phyloP scores from a whole-genome alignment of 305 asterid species.

The Rubia peregrina region DNA sequence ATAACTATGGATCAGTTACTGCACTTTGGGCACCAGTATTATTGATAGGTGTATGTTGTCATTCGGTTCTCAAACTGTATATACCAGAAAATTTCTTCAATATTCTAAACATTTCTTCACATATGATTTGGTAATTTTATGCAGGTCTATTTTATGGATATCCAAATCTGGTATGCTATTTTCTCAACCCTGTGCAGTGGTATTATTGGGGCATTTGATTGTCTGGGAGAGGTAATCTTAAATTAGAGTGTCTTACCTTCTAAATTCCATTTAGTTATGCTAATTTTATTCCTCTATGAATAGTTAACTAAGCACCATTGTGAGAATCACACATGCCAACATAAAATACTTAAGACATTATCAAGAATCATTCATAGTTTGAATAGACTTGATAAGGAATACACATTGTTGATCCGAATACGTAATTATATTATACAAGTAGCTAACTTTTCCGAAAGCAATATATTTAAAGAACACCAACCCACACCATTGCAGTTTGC shows the following conservation, averaged over 20 bases:
- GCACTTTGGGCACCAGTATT: slow-evolving; percentile 85
- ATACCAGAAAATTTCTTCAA: background rate
- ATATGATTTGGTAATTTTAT: slow-evolving; percentile 21
- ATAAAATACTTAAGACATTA: too few relatives aligned
- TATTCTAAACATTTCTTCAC: slow-evolving; percentile 9
- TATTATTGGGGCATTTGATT: slow-evolving; percentile 90
- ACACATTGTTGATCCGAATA: too few relatives aligned
- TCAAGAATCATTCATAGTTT: too few relatives aligned
- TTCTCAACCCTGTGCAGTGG: slow-evolving; percentile 90
- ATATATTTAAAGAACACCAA: too few relatives aligned
- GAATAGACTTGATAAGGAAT: too few relatives aligned
- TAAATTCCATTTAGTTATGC: slow-evolving; percentile 4
- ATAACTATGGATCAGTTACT: slow-evolving; percentile 61
- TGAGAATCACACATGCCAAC: too few relatives aligned
- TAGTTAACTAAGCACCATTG: too few relatives aligned
- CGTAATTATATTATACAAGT: too few relatives aligned
- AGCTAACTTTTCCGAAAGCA: too few relatives aligned
- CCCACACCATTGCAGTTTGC: too few relatives aligned
- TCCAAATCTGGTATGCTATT: slow-evolving; percentile 93
- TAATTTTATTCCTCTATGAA: background rate
- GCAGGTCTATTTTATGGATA: slow-evolving; percentile 98
- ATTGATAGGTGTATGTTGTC: slow-evolving; percentile 46
- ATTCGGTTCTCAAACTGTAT: slow-evolving; percentile 7
- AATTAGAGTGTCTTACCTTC: slow-evolving; percentile 8
- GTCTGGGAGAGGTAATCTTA: slow-evolving; percentile 81